Percentiles rank a stretch among this genome's conserved stretches.
phyloP scores from a whole-genome alignment of 1,139 yeast genomes.

The Lizanozyma gosingica region DNA sequence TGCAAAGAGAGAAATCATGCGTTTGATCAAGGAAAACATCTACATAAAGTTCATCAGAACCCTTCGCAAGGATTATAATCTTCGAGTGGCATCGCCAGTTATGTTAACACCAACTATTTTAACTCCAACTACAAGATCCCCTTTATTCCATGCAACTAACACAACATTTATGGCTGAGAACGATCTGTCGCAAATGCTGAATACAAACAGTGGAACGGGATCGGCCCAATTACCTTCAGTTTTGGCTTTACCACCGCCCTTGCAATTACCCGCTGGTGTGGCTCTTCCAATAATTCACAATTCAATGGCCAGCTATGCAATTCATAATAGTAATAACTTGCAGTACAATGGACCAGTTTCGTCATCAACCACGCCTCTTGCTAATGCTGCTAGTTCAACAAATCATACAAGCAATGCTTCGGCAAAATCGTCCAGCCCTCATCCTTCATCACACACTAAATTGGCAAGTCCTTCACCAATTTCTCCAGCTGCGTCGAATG shows the following conservation, averaged over 20 bases:
- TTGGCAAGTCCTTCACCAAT: neutral
- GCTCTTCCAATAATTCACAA: neutral
- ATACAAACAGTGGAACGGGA: neutral
- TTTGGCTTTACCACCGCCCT: neutral
- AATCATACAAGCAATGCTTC: neutral
- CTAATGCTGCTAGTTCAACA: neutral
- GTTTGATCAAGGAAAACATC: slow-evolving; percentile 29
- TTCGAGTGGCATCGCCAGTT: slow-evolving; percentile 4
- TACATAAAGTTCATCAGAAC: slow-evolving; percentile 13
- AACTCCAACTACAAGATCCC: slow-evolving; percentile 5
- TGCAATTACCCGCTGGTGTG: neutral
- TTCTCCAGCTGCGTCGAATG: neutral
- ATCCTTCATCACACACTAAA: neutral
- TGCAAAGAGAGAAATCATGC: slow-evolving; percentile 26
- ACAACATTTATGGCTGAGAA: neutral
- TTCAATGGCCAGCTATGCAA: neutral
- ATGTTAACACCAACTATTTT: neutral
- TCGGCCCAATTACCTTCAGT: neutral
- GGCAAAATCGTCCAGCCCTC: neutral
- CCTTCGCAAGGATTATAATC: neutral
- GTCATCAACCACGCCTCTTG: neutral
- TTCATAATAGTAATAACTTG: neutral
- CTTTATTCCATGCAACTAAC: slow-evolving; percentile 3
- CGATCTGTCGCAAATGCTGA: neutral
- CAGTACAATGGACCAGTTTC: neutral